Percentiles rank a stretch among this genome's conserved stretches.
Evolutionary conservation across 2,329 filamentous ascomycete species (phyloP).

Genomic region (Fusarium pseudoanthophilum): DNA sequence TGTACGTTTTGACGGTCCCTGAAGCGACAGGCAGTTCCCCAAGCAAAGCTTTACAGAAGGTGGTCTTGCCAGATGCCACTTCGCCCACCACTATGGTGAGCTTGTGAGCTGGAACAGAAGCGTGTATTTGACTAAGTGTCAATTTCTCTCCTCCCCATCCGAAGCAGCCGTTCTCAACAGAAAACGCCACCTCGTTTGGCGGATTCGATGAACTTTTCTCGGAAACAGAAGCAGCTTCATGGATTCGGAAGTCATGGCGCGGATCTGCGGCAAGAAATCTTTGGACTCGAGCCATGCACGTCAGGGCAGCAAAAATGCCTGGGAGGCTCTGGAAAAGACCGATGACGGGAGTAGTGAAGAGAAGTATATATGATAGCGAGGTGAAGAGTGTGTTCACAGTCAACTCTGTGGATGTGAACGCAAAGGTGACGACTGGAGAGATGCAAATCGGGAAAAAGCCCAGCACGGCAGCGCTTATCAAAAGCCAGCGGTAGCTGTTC

Average conservation of each 20-base stretch:
- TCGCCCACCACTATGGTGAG: conserved; percentile 53
- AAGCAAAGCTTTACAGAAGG: conserved; percentile 51
- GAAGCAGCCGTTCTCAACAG: conserved; percentile 35
- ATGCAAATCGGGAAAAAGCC: conserved; percentile 51
- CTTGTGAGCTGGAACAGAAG: conserved; percentile 25
- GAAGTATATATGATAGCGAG: conserved; percentile 49
- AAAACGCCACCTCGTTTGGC: conserved; percentile 7
- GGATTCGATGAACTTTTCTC: background rate
- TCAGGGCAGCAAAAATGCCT: conserved; percentile 45
- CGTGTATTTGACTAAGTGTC: conserved; percentile 33
- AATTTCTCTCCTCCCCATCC: conserved; percentile 44
- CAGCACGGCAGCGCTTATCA: conserved; percentile 41
- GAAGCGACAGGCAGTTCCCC: conserved; percentile 43
- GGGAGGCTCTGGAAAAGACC: conserved; percentile 50
- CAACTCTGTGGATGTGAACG: conserved; percentile 41
- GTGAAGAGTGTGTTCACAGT: conserved; percentile 48
- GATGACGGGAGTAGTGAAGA: conserved; percentile 49
- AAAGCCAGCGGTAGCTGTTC: conserved; percentile 42
- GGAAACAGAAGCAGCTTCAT: background rate
- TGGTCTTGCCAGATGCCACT: conserved; percentile 52
- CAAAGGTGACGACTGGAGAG: conserved; percentile 49
- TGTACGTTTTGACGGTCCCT: conserved; percentile 24
- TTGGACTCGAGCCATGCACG: conserved; percentile 51
- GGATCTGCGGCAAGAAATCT: conserved; percentile 49
- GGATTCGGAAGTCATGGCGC: conserved; percentile 38